Conservation (phyloP, 2,329 filamentous ascomycete genomes). For the Phialophora expanda region DNA sequence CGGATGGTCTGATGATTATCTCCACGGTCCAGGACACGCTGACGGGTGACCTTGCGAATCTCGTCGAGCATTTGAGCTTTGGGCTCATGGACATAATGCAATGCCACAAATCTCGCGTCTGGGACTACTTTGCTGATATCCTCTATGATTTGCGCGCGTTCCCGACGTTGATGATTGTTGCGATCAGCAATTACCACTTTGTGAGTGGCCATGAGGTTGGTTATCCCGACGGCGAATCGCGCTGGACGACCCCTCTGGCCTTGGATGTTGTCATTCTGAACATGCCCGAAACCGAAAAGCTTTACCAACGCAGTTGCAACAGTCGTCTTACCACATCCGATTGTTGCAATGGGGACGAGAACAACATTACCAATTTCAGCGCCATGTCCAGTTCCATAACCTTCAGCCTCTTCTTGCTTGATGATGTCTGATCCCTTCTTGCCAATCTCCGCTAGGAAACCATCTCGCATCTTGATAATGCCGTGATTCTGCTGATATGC, state of each 20-base stretch:
- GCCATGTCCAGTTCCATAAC: slow-evolving; percentile 38
- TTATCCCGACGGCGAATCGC: slow-evolving; percentile 74
- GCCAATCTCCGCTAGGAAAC: slow-evolving; percentile 82
- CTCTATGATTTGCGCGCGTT: slow-evolving; percentile 83
- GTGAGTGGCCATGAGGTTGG: slow-evolving; percentile 66
- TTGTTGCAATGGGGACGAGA: slow-evolving; percentile 87
- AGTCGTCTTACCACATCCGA: slow-evolving; percentile 97
- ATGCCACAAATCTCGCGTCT: slow-evolving; percentile 74
- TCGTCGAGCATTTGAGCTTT: slow-evolving; percentile 66
- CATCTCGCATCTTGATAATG: slow-evolving; percentile 87
- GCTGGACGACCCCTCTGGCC: slow-evolving; percentile 75
- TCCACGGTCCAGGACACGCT: slow-evolving; percentile 80
- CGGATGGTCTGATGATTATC: slow-evolving; percentile 99
- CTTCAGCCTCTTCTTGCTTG: slow-evolving; percentile 61
- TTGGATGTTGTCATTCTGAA: slow-evolving; percentile 96
- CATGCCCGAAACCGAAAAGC: slow-evolving; percentile 87
- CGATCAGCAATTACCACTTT: slow-evolving; percentile 86
- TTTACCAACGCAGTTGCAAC: slow-evolving; percentile 79
- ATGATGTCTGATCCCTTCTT: slow-evolving; percentile 89
- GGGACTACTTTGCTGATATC: slow-evolving; percentile 70
- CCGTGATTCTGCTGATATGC: slow-evolving; percentile 87
- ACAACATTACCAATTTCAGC: slow-evolving; percentile 50
- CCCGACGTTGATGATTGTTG: slow-evolving; percentile 89
- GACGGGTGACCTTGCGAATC: slow-evolving; percentile 75
- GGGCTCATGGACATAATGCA: slow-evolving; percentile 83